Evolutionary conservation across 164 flowering plant genomes (phyloP).

Genomic region (Santalum album): DNA sequence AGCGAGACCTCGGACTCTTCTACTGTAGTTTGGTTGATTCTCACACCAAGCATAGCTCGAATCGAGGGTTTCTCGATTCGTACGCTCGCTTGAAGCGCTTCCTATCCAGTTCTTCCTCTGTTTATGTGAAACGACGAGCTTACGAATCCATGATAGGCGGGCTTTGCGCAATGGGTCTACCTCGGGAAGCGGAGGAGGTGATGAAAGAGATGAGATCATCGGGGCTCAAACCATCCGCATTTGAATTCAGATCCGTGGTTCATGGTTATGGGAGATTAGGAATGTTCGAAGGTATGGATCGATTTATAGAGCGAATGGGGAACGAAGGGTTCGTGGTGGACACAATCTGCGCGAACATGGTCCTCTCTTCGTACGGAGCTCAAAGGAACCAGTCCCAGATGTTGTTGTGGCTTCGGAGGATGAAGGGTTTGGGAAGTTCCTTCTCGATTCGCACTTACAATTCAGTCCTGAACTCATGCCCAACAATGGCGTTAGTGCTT

Average conservation of each 20-base stretch:
- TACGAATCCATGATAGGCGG: slow-evolving; percentile 48
- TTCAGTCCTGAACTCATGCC: slow-evolving; percentile 73
- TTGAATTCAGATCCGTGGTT: slow-evolving; percentile 46
- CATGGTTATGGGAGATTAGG: slow-evolving; percentile 59
- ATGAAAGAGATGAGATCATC: slow-evolving; percentile 38
- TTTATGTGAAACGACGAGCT: slow-evolving; percentile 32
- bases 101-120: slow-evolving; percentile 21
- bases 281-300: slow-evolving; percentile 48
- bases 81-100: slow-evolving; percentile 24
- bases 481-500: slow-evolving; percentile 33
- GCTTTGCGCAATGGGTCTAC: slow-evolving; percentile 38
- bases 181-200: slow-evolving; percentile 50
- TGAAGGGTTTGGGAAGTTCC: slow-evolving; percentile 31
- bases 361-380: slow-evolving; percentile 63
- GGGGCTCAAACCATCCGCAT: slow-evolving; percentile 46
- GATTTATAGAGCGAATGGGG: slow-evolving; percentile 40
- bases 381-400: slow-evolving; percentile 30
- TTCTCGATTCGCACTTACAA: slow-evolving; percentile 67
- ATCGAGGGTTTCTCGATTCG: slow-evolving; percentile 27
- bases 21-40: slow-evolving; percentile 47
- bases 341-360: slow-evolving; percentile 57
- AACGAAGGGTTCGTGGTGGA: slow-evolving; percentile 39
- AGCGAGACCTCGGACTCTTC: slow-evolving; percentile 42
- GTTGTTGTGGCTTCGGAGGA: slow-evolving; percentile 52
- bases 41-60: slow-evolving; percentile 31